Evolutionary conservation across 768 basidiomycete genomes (phyloP), one percentile per base, ranked within the genome.

Genomic region (Pholiota microspora): DNA sequence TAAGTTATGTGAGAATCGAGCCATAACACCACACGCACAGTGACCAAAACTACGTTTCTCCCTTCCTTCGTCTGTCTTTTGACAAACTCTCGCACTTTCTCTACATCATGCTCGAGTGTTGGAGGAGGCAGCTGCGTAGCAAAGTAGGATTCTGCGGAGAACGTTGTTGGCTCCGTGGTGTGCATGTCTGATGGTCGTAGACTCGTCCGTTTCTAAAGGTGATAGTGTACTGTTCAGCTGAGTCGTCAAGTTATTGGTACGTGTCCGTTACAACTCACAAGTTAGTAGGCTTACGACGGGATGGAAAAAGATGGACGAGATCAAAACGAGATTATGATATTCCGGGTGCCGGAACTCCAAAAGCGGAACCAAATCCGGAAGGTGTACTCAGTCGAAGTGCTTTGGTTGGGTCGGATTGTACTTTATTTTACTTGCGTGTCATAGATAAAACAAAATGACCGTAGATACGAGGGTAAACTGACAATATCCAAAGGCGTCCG

Each of bases 141-240:
- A 66, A 97, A 99, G 75, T 98, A 98, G 2, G 79, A 77, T 59
- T 94, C 91, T 23, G 94, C 89, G 13, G 91, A 94, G 74, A 96
- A 95, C 6, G 76, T 69, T 25, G 72, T 70, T 38, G 73, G 66
- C 57, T 71, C 69, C n/a, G n/a, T n/a, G 13, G 69, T 63, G 21
- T 64, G 64, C 70, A 70, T 72, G 29, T 31, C 36, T 56, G 51
- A 51, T 28, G 21, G 34, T 29, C 34, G 15, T 38, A 18, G 23
- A 42, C 40, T 7, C 40, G 40, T 42, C 40, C 40, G 40, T 23
- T 42, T 42, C 40, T 7, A 40, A 40, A 36, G 24, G 9, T 44
- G 49, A 32, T 23, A 47, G 31, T 29, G 10, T 53, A 52, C 40
- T 42, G 23, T 23, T 23, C 0, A 38, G 21, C 23, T 42, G 21